These are phyloP conservation scores for Podila minutissima DNA, from an alignment of 192 early-diverging fungal genomes.

Conservation along the genomic window DNA sequence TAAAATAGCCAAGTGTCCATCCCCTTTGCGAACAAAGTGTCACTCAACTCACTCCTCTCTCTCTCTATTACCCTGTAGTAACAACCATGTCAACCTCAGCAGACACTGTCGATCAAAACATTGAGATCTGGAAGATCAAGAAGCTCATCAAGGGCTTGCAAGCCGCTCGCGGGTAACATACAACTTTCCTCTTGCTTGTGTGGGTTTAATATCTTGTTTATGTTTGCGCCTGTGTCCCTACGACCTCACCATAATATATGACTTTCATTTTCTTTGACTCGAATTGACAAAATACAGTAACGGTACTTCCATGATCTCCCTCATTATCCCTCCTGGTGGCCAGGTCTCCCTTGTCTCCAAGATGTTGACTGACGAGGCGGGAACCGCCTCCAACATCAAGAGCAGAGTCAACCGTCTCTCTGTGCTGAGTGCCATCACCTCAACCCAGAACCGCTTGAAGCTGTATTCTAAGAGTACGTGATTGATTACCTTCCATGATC, in stretches of 20 bases:
- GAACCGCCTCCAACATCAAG: slow-evolving; percentile 99
- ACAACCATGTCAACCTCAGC: slow-evolving; percentile 46
- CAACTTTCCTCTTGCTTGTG: too few relatives aligned
- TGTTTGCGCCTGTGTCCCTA: too few relatives aligned
- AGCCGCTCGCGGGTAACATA: slow-evolving; percentile 85
- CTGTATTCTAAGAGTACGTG: slow-evolving; percentile 79
- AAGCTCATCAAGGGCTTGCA: slow-evolving; percentile 97
- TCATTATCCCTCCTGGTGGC: slow-evolving; percentile 93
- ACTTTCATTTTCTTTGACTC: too few relatives aligned
- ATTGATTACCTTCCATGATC: neutral
- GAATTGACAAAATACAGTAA: slow-evolving; percentile 62
- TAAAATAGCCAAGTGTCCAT: too few relatives aligned
- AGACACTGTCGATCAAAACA: slow-evolving; percentile 81
- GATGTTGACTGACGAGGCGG: slow-evolving; percentile 98
- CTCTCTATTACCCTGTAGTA: neutral
- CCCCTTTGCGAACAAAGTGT: too few relatives aligned
- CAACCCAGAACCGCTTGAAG: slow-evolving; percentile 96
- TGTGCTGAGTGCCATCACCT: slow-evolving; percentile 96
- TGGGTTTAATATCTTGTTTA: too few relatives aligned
- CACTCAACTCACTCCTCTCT: neutral
- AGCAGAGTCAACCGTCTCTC: slow-evolving; percentile 98
- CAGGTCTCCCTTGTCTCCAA: slow-evolving; percentile 91
- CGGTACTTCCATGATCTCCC: slow-evolving; percentile 99
- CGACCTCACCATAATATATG: too few relatives aligned
- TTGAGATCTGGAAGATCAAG: slow-evolving; percentile 99